Percentiles rank a stretch among this genome's conserved stretches.
Conservation (phyloP, 2,329 filamentous ascomycete species). For the Talaromyces sp. region DNA sequence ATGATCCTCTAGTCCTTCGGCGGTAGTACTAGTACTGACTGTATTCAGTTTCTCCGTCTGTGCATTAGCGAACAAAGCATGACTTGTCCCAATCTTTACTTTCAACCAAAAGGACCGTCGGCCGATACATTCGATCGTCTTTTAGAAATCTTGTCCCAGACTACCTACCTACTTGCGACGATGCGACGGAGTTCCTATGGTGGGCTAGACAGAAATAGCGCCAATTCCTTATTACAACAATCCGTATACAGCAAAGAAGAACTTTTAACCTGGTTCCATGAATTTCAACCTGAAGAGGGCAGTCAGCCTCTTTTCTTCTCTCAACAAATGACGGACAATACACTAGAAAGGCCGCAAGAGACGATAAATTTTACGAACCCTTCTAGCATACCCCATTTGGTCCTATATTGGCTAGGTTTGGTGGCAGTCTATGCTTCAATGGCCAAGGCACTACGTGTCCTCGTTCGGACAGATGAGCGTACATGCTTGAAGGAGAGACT, state of each 20-base stretch:
- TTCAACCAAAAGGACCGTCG: neutral
- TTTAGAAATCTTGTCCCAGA: neutral
- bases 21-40: neutral
- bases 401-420: neutral
- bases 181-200: neutral
- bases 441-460: neutral
- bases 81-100: neutral
- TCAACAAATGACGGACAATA: neutral
- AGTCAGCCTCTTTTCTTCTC: neutral
- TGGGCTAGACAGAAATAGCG: neutral
- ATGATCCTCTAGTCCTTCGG: neutral
- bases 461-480: neutral
- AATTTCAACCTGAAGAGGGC: neutral
- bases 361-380: neutral
- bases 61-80: neutral
- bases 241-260: neutral
- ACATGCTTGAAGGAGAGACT: neutral
- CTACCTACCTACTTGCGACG: neutral
- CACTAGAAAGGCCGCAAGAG: neutral
- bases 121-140: neutral
- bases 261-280: neutral
- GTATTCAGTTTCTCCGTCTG: neutral
- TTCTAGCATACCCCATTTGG: neutral
- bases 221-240: neutral
- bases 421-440: neutral